phyloP scores from a whole-genome alignment of 352 stramenopile species.

The Halophytophthora batemanensis region DNA sequence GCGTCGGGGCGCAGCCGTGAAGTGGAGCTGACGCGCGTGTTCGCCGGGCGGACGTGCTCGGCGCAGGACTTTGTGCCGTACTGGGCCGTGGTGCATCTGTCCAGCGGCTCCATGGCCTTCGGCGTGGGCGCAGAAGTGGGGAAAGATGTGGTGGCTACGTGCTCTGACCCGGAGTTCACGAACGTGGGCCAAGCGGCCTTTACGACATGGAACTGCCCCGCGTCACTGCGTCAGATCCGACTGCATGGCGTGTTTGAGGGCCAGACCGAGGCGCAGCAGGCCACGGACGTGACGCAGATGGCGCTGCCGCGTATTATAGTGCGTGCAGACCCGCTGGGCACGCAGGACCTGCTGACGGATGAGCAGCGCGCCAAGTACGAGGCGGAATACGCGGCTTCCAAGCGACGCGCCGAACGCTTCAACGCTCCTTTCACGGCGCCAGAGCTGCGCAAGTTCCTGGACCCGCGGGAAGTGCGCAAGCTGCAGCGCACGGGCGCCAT shows the following conservation, averaged over 20 bases:
- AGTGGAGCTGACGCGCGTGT: slow-evolving; percentile 53
- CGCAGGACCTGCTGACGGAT: slow-evolving; percentile 51
- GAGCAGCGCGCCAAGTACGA: slow-evolving; percentile 54
- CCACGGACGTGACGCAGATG: slow-evolving; percentile 37
- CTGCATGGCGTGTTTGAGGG: slow-evolving; percentile 31
- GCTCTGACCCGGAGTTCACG: slow-evolving; percentile 34
- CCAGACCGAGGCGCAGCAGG: slow-evolving; percentile 21
- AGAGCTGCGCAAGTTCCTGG: slow-evolving; percentile 74
- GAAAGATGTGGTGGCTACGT: slow-evolving; percentile 53
- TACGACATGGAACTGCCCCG: slow-evolving; percentile 64
- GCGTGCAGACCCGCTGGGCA: slow-evolving; percentile 51
- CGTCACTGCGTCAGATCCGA: slow-evolving; percentile 45
- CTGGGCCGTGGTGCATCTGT: slow-evolving; percentile 56
- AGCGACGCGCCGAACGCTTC: slow-evolving; percentile 65
- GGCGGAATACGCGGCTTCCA: slow-evolving; percentile 34
- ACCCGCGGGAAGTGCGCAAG: slow-evolving; percentile 71
- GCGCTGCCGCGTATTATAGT: slow-evolving; percentile 49
- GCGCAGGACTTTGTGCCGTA: slow-evolving; percentile 59
- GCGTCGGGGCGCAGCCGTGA: slow-evolving; percentile 33
- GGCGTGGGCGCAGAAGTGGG: slow-evolving; percentile 54
- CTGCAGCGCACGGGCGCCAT: slow-evolving; percentile 69
- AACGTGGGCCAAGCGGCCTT: slow-evolving; percentile 47
- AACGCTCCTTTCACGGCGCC: slow-evolving; percentile 55
- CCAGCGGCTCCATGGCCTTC: slow-evolving; percentile 30
- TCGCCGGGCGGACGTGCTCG: slow-evolving; percentile 68